Conservation (phyloP, 139 green algal genomes). For the Chlorella sp. region DNA sequence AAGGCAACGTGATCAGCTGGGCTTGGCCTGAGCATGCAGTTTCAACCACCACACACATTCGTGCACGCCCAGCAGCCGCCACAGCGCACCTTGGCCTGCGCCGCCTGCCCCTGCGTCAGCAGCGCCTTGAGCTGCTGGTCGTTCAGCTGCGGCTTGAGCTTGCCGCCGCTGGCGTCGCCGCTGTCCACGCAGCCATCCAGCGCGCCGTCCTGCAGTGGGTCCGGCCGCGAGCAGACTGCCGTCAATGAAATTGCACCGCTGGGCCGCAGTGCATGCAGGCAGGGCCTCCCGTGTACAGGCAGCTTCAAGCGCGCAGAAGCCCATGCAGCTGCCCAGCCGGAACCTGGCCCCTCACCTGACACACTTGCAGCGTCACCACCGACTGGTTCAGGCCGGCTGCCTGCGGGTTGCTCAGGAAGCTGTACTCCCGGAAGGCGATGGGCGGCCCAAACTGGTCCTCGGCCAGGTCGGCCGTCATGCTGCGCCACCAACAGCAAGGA, state of each 20-base stretch:
- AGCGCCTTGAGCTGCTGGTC: not conserved
- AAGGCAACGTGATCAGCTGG: not conserved
- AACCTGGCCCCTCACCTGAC: not conserved
- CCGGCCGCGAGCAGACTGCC: not conserved
- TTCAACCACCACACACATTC: not conserved
- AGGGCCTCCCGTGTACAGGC: no score
- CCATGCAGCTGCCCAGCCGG: no score
- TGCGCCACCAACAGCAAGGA: no score
- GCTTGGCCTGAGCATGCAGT: no score
- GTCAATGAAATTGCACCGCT: not conserved
- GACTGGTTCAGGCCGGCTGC: conserved; percentile 12
- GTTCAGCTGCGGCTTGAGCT: conserved; percentile 1
- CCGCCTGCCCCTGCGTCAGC: not conserved
- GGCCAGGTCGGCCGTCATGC: not conserved
- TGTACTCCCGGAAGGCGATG: conserved; percentile 10
- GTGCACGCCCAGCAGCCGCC: not conserved
- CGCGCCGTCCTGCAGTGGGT: not conserved
- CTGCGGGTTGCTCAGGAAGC: conserved; percentile 11
- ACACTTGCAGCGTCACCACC: not conserved
- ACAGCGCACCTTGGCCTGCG: conserved; percentile 2
- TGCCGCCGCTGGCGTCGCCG: not conserved
- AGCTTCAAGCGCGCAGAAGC: no score
- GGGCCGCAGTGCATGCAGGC: not conserved
- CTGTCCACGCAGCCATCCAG: not conserved
- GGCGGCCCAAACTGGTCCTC: not conserved